Conservation (phyloP, 2,329 filamentous ascomycete genomes). For the Ceratocystis diversiconidia region DNA sequence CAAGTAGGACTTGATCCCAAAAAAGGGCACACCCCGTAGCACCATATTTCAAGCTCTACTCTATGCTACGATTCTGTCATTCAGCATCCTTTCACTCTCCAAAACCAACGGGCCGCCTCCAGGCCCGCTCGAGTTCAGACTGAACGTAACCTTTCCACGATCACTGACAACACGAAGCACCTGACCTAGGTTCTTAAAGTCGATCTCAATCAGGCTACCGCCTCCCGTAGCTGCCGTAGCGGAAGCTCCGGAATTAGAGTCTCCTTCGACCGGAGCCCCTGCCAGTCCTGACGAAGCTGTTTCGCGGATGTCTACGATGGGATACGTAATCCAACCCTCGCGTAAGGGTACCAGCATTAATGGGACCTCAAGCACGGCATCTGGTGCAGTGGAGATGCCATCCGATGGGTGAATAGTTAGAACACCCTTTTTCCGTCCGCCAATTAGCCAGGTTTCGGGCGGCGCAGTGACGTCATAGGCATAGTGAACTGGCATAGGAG, state of each 20-base stretch:
- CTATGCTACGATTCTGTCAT: neutral
- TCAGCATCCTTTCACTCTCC: conserved; percentile 38
- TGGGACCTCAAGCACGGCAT: conserved; percentile 32
- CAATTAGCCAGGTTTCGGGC: conserved; percentile 69
- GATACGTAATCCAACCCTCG: conserved; percentile 63
- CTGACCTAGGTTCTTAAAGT: conserved; percentile 65
- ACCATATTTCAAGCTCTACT: too few relatives aligned
- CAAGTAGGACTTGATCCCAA: neutral
- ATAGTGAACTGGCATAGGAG: conserved; percentile 36
- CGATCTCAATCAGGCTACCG: conserved; percentile 51
- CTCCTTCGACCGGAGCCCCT: conserved; percentile 30
- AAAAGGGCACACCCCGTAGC: neutral
- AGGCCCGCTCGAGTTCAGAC: conserved; percentile 51
- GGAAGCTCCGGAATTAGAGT: conserved; percentile 14
- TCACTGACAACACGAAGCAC: conserved; percentile 61
- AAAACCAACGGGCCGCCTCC: conserved; percentile 52
- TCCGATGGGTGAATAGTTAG: conserved; percentile 43
- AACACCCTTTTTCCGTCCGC: conserved; percentile 64
- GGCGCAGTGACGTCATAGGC: conserved; percentile 68
- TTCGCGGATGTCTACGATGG: conserved; percentile 63
- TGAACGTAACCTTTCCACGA: conserved; percentile 57
- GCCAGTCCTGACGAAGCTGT: conserved; percentile 27
- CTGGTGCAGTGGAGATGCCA: conserved; percentile 12
- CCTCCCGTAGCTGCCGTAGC: conserved; percentile 22
- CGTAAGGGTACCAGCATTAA: conserved; percentile 69